Base-by-base conservation (phyloP, 1,284 basidiomycete genomes). In the Amylostereum areolatum region DNA sequence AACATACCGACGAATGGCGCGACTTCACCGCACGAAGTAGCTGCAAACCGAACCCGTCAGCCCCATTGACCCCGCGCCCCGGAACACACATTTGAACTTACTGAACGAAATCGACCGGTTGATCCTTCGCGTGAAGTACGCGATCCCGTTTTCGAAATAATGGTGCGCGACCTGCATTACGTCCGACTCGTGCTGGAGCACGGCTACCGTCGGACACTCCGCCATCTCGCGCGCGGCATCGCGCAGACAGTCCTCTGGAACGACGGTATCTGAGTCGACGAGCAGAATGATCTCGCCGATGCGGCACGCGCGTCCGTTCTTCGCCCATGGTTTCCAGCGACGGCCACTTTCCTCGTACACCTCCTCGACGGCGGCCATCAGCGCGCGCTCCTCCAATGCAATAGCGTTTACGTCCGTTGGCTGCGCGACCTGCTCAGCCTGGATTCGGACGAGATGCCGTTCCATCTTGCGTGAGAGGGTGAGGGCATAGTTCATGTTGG, bases 401-500 rank as follows among this genome's bases (percentile, higher is more conserved):
- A 52, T 33, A 33, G 61, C n/a, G n/a, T 25, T 10, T n/a, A 28
- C 41, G 7, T 43, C 41, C 41, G 18, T 24, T 11, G n/a, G 27
- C 7, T 10, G 31, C 25, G 49, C 12, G 25, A 29, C 27, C 25
- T 25, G 5, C 25, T 25, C 10, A 28, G 27, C 68, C 46, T 71
- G 66, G 5, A 72, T 61, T 24, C 64, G 64, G 47, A 68, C 67
- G 64, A 92, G 77, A 57, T 89, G 79, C 61, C 81, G 80, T 66
- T 94, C 90, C 58, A 89, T 75, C 53, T 79, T 78, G 39, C 92
- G 67, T 12, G 85, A 89, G 5, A 92, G 72, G 41, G 73, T 71
- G 31, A 89, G 77, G 2, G 78, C 89, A 63, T 89, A 92, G 66
- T 94, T 94, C 85, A 93, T 89, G 66, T 94, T 93, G 1, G 82